Evolutionary conservation across 306 rosid genomes (phyloP), one percentile per base, ranked within the genome.

Genomic region (Dalbergia cochinchinensis): DNA sequence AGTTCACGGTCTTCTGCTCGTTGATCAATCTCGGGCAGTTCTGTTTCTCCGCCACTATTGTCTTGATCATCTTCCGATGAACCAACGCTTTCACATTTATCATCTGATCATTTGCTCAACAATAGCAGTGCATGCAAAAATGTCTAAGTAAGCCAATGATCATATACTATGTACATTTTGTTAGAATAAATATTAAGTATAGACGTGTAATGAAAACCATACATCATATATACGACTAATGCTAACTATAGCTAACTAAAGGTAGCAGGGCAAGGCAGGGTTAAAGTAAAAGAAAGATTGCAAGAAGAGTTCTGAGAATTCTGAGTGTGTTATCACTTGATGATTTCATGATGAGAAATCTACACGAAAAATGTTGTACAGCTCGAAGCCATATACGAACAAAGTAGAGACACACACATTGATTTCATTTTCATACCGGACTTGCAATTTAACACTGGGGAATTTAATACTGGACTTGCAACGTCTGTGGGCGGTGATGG

Each of bases 51-150:
- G 0, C 91, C 96, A 53, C 98, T 93, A 10, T 87, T 92, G 20
- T 95, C 95, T 60, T 90, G 91, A 34, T 95, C 99, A 65, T 95
- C 99, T 71, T 93, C 97, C 8, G 97, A 95, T 37, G 99, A 93
- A 33, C 91, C 98, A 20, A 65, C 84, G 0, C 92, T 94, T 59
- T 93, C 96, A 44, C 91, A 77, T 80, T 91, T 95, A 6, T 91
- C 97, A 53, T 95, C 98, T 89, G 78, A 75, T 13, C 2, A 53
- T 53, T 13, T 79, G 51, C 19, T 37, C 69, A 60, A 76, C 74
- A 76, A 47, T 11, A 50, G 31, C 57, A 0, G 20, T 12, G 11
- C 37, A 79, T 20, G 58, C 58, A 79, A 11, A 47, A 53, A 59
- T 67, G 62, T 58, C 11, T 20, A 26, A 31, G 31, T 11, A 16